phyloP scores from a whole-genome alignment of 257 asterid genomes.

The Gentiana dahurica region DNA sequence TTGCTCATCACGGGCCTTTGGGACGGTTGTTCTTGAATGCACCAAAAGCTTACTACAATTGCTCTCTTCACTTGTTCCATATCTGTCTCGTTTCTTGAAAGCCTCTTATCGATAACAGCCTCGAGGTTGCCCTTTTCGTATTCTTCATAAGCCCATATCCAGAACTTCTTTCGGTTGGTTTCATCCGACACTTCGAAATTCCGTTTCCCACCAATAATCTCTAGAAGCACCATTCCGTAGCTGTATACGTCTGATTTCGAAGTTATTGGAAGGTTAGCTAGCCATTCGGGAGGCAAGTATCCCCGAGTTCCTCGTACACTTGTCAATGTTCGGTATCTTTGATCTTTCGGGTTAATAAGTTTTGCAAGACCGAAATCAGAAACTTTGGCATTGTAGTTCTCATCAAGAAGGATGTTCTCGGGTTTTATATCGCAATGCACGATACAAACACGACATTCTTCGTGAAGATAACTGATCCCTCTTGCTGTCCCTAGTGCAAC shows the following conservation, averaged over 20 bases:
- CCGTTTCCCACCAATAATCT: slow-evolving; percentile 78
- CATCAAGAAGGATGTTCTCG: slow-evolving; percentile 78
- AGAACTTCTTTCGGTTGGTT: slow-evolving; percentile 45
- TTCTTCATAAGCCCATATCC: slow-evolving; percentile 79
- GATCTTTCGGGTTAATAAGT: slow-evolving; percentile 62
- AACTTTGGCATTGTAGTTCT: slow-evolving; percentile 58
- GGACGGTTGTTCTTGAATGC: slow-evolving; percentile 88
- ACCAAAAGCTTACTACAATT: slow-evolving; percentile 72
- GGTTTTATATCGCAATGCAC: slow-evolving; percentile 95
- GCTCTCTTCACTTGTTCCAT: slow-evolving; percentile 59
- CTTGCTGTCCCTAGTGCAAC: slow-evolving; percentile 75
- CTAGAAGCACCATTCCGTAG: slow-evolving; percentile 76
- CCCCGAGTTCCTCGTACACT: slow-evolving; percentile 86
- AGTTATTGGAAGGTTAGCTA: slow-evolving; percentile 78
- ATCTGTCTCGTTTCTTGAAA: slow-evolving; percentile 33
- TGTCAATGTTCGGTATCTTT: slow-evolving; percentile 58
- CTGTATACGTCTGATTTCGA: slow-evolving; percentile 71
- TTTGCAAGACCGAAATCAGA: slow-evolving; percentile 87
- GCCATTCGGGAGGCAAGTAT: slow-evolving; percentile 84
- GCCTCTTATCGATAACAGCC: slow-evolving; percentile 41
- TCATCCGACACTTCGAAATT: slow-evolving; percentile 65
- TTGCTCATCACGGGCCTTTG: slow-evolving; percentile 87
- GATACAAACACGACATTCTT: slow-evolving; percentile 82
- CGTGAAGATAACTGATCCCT: slow-evolving; percentile 83
- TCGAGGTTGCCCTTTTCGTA: slow-evolving; percentile 54